Evolutionary conservation across 1,139 yeast genomes (phyloP).

Genomic region (Yamadazyma taylorii): DNA sequence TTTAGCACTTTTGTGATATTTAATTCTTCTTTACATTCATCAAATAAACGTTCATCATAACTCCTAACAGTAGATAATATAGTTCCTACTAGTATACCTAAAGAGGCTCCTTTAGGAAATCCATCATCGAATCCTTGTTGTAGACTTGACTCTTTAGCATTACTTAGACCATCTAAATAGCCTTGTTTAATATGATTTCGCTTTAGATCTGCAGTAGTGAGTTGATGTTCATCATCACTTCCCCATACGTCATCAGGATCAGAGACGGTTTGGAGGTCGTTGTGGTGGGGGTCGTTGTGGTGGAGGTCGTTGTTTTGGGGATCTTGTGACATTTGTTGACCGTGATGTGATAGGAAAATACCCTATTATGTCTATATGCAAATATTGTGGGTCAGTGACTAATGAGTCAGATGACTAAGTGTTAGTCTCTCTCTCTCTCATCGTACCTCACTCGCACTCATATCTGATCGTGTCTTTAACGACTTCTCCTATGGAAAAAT

Average conservation of each 20-base stretch:
- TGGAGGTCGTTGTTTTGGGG: too few species aligned
- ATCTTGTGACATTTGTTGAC: too few species aligned
- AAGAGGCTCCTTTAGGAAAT: slow-evolving; percentile 68
- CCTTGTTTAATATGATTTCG: slow-evolving; percentile 81
- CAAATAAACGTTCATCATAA: slow-evolving; percentile 20
- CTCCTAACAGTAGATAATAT: slow-evolving; percentile 51
- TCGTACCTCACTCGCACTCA: too few species aligned
- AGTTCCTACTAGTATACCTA: slow-evolving; percentile 68
- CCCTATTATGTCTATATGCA: too few species aligned
- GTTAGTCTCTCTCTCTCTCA: too few species aligned
- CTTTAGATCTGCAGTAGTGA: slow-evolving; percentile 38
- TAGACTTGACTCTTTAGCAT: slow-evolving; percentile 66
- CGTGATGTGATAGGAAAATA: too few species aligned
- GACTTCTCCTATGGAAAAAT: slow-evolving; percentile 4
- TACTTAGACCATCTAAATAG: slow-evolving; percentile 75
- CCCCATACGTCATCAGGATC: slow-evolving; percentile 52
- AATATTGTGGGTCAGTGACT: too few species aligned
- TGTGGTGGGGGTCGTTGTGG: too few species aligned
- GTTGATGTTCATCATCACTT: slow-evolving; percentile 32
- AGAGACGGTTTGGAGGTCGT: too few species aligned
- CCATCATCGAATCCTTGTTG: slow-evolving; percentile 84
- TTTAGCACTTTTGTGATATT: slow-evolving; percentile 51
- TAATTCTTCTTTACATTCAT: slow-evolving; percentile 49
- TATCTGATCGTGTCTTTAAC: slow-evolving; percentile 1
- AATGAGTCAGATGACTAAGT: too few species aligned